These are phyloP conservation scores for Talaromyces islandicus DNA, from an alignment of 2,329 filamentous ascomycete species.

Conservation along the genomic window DNA sequence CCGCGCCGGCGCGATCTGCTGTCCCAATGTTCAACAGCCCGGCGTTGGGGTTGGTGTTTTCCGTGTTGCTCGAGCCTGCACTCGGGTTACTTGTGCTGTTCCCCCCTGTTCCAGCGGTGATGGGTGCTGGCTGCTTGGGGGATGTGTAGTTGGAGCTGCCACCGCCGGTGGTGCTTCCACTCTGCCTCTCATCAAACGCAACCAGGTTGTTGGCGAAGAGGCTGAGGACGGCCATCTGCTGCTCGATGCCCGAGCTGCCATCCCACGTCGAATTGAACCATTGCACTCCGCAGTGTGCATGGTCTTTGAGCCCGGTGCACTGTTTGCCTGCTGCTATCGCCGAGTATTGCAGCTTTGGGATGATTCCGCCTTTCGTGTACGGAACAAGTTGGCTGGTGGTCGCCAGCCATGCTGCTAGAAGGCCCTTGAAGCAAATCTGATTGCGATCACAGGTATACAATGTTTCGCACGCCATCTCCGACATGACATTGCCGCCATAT, in stretches of 20 bases:
- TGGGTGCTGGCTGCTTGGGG: conserved; percentile 23
- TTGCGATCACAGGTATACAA: conserved; percentile 61
- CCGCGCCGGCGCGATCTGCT: conserved; percentile 7
- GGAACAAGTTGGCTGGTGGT: conserved; percentile 58
- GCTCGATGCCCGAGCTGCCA: conserved; percentile 29
- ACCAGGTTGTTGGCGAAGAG: conserved; percentile 26
- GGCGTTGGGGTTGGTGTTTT: not conserved
- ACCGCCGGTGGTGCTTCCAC: conserved; percentile 8
- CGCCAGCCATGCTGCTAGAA: conserved; percentile 62
- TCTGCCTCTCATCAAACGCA: conserved; percentile 9
- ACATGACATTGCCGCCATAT: conserved; percentile 50
- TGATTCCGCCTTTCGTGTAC: conserved; percentile 48
- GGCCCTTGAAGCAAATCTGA: conserved; percentile 68
- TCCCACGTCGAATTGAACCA: conserved; percentile 36
- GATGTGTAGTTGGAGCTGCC: not conserved
- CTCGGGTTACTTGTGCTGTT: conserved; percentile 46
- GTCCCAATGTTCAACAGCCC: conserved; percentile 4
- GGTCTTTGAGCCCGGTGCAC: conserved; percentile 55
- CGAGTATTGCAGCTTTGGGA: conserved; percentile 54
- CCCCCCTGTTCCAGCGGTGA: conserved; percentile 50
- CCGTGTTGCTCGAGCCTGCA: conserved; percentile 23
- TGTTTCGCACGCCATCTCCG: conserved; percentile 63
- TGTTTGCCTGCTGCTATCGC: conserved; percentile 56
- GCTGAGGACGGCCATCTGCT: conserved; percentile 35
- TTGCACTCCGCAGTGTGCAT: conserved; percentile 49